Evolutionary conservation across 495 filamentous ascomycete species (phyloP).

Genomic region (Daldinia vernicosa): DNA sequence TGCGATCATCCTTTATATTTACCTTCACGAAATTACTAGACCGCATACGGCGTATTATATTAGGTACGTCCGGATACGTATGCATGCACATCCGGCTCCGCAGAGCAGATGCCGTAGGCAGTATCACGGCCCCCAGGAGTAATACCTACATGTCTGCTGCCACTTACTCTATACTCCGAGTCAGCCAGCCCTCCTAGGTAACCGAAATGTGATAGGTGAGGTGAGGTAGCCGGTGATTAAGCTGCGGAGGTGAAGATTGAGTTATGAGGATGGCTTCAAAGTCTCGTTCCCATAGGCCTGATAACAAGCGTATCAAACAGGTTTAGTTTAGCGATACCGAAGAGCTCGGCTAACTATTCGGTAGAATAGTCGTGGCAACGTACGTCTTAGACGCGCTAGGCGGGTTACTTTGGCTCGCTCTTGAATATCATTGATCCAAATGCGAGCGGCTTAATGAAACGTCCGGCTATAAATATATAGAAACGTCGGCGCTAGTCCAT

Average conservation of each 20-base stretch:
- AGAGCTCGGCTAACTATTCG: not conserved
- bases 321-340: not conserved
- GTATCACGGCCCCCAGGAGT: not conserved
- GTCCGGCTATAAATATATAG: constrained; percentile 12
- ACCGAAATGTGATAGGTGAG: not conserved
- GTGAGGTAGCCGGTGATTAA: not conserved
- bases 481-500: not conserved
- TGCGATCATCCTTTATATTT: not conserved
- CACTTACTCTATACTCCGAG: not conserved
- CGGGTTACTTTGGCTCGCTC: not conserved
- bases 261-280: not conserved
- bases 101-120: not conserved
- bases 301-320: not conserved
- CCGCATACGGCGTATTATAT: not conserved
- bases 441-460: constrained; percentile 3
- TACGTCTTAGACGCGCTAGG: constrained; percentile 1
- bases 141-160: not conserved
- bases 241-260: not conserved
- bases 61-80: not conserved
- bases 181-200: not conserved
- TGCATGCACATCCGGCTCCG: not conserved
- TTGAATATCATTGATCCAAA: constrained; percentile 9
- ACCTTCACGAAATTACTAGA: not conserved
- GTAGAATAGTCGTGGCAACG: not conserved
- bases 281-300: not conserved